A percentile compares a stretch with the other conserved stretches of the same genome.
These are phyloP conservation scores for Diplodia seriata DNA, from an alignment of 2,329 filamentous ascomycete genomes.

Conservation along the genomic window DNA sequence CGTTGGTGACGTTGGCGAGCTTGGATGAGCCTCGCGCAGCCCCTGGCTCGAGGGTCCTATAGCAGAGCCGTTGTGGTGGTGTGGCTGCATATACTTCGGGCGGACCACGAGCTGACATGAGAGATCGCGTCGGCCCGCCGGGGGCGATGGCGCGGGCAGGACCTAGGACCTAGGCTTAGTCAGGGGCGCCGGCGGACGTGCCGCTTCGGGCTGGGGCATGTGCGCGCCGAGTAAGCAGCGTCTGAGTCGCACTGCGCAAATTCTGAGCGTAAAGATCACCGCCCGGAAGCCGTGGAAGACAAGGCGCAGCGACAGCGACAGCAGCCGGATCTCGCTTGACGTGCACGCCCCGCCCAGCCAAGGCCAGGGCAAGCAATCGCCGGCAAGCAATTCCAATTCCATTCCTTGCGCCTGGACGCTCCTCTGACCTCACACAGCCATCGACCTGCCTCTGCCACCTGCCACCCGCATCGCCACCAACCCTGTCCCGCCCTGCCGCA, in stretches of 20 bases:
- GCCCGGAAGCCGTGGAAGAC: conserved; percentile 18
- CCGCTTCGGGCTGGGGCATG: conserved; percentile 13
- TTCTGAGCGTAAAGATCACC: background rate
- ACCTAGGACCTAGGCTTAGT: conserved; percentile 1
- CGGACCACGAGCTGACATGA: conserved; percentile 7
- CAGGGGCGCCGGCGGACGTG: conserved; percentile 8
- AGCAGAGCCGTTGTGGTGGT: conserved; percentile 13
- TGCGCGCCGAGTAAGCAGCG: conserved; percentile 24
- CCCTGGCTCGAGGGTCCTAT: conserved; percentile 22
- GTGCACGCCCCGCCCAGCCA: conserved; percentile 9
- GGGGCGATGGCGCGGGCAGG: conserved; percentile 2
- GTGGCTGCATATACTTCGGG: conserved; percentile 17
- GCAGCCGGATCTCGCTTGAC: conserved; percentile 13
- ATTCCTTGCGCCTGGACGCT: conserved; percentile 17
- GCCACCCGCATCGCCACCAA: background rate
- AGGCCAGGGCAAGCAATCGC: background rate
- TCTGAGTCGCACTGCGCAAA: conserved; percentile 5
- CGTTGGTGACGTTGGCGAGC: background rate
- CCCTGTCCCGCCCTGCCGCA: background rate
- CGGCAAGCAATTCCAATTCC: conserved; percentile 16
- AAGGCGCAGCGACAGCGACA: background rate
- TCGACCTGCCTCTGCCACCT: background rate
- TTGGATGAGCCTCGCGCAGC: conserved; percentile 17
- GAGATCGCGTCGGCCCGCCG: conserved; percentile 16
- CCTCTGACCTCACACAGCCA: conserved; percentile 10